A percentile compares a stretch with the other conserved stretches of the same genome.
Conservation (phyloP, 2,329 filamentous ascomycete genomes). For the Botrytis squamosa region DNA sequence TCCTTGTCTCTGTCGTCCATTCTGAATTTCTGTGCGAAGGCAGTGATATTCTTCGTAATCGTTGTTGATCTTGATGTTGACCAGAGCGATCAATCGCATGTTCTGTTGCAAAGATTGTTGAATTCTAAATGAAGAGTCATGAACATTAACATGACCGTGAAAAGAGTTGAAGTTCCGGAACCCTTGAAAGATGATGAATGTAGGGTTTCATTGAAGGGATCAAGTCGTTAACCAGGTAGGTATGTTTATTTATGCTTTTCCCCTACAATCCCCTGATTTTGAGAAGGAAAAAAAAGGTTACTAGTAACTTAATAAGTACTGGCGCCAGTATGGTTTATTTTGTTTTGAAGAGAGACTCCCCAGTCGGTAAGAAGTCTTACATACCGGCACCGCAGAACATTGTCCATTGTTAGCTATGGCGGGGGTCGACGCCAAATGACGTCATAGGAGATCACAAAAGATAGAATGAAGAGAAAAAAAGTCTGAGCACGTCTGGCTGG, state of each 20-base stretch:
- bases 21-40: background rate
- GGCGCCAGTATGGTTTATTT: background rate
- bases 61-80: background rate
- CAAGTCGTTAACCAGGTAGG: background rate
- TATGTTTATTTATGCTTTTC: background rate
- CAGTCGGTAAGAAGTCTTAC: too few species aligned
- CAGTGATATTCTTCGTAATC: background rate
- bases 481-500: background rate
- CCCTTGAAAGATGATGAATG: background rate
- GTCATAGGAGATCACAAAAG: background rate
- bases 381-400: background rate
- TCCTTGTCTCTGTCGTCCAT: conserved; percentile 20
- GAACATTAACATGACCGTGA: conserved; percentile 11
- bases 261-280: background rate
- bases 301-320: background rate
- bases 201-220: background rate
- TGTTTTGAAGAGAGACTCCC: background rate
- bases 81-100: background rate
- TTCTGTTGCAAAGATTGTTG: background rate
- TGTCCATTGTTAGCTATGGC: background rate
- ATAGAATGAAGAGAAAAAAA: background rate
- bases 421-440: background rate
- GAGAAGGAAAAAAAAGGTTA: background rate
- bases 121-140: background rate
- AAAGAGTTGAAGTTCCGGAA: background rate